These are phyloP conservation scores for Jasminum sambac DNA, from an alignment of 257 asterid genomes.

Conservation along the genomic window DNA sequence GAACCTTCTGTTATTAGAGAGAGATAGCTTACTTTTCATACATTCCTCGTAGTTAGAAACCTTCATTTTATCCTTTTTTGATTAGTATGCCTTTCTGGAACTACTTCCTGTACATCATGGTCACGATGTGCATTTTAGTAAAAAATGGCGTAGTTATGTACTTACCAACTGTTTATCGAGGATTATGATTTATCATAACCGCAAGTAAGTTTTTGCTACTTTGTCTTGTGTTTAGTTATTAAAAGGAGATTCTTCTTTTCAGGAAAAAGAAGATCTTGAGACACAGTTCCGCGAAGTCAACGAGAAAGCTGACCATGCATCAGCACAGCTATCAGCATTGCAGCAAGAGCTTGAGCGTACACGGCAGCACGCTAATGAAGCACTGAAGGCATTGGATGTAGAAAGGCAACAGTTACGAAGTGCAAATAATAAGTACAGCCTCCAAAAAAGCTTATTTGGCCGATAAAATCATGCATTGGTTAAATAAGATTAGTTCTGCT, in stretches of 20 bases:
- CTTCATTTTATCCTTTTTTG: not conserved
- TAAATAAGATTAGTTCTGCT: not conserved
- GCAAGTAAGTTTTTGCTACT: not conserved
- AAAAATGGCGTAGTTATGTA: not conserved
- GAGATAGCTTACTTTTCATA: no score
- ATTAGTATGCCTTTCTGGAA: not conserved
- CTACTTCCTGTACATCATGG: not conserved
- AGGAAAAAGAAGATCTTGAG: slow-evolving; percentile 97
- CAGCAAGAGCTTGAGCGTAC: slow-evolving; percentile 94
- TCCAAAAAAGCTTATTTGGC: slow-evolving; percentile 15
- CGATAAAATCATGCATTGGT: not conserved
- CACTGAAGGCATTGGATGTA: slow-evolving; percentile 82
- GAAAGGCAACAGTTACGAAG: slow-evolving; percentile 93
- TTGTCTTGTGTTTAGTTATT: not conserved
- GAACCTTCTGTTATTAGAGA: no score
- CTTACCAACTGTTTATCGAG: not conserved
- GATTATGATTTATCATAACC: not conserved
- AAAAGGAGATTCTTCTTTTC: slow-evolving; percentile 26
- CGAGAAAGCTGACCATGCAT: slow-evolving; percentile 74
- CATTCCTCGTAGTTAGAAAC: not conserved
- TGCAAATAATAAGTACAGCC: slow-evolving; percentile 80
- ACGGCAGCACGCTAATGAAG: slow-evolving; percentile 87
- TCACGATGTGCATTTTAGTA: not conserved
- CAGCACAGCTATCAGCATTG: slow-evolving; percentile 73
- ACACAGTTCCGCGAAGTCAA: slow-evolving; percentile 74